Evolutionary conservation across 352 stramenopile genomes (phyloP).

Genomic region (Phytopythium sindhum): DNA sequence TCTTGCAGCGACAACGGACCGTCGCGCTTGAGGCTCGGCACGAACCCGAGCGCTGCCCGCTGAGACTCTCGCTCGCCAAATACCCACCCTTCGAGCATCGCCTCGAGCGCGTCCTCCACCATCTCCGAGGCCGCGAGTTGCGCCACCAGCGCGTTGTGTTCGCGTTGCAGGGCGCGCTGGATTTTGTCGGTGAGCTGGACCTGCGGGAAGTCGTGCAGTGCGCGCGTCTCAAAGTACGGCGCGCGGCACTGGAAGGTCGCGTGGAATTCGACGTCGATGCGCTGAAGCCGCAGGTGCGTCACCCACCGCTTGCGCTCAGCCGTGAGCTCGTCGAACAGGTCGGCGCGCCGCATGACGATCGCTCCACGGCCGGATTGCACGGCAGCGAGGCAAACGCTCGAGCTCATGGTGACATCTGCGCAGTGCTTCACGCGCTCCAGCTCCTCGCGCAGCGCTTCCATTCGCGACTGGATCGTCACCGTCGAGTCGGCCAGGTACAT

Average conservation of each 20-base stretch:
- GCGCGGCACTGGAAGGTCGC: conserved; percentile 77
- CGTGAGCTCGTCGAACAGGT: conserved; percentile 76
- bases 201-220: conserved; percentile 89
- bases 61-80: conserved; percentile 92
- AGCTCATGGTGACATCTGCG: conserved; percentile 42
- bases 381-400: conserved; percentile 53
- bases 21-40: conserved; percentile 84
- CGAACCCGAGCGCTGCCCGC: conserved; percentile 62
- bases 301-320: conserved; percentile 65
- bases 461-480: conserved; percentile 46
- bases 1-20: conserved; percentile 68
- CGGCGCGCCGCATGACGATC: conserved; percentile 54
- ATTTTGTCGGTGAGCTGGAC: conserved; percentile 81
- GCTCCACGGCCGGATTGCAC: conserved; percentile 48
- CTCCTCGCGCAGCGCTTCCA: conserved; percentile 61
- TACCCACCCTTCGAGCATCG: conserved; percentile 95
- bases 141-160: conserved; percentile 88
- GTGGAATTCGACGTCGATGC: conserved; percentile 93
- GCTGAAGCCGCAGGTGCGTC: conserved; percentile 61
- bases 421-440: conserved; percentile 69
- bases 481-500: conserved; percentile 57
- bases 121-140: conserved; percentile 85
- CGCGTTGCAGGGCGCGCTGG: conserved; percentile 72
- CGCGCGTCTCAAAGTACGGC: conserved; percentile 85
- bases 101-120: conserved; percentile 93